Evolutionary conservation across 805 yeast genomes (phyloP), one percentile per base, ranked within the genome.

Genomic region (Torulaspora maleeae): DNA sequence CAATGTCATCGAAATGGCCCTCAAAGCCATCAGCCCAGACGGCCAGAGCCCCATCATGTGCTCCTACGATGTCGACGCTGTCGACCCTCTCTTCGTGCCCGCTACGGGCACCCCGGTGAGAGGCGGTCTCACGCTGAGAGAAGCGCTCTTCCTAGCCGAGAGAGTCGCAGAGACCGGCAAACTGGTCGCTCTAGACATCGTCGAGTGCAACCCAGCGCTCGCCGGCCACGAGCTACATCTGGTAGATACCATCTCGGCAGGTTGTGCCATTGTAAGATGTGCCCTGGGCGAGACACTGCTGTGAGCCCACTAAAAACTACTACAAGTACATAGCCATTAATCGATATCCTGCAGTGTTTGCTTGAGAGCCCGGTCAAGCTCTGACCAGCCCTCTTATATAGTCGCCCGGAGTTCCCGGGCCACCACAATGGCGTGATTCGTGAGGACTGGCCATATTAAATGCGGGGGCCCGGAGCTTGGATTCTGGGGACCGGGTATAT

Each of bases 51-150:
- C 99, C 40, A 76, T 93, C 51, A 96, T 91, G 71, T 69, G 93
- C 53, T 83, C 95, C 22, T 91, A 90, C 64, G 99, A 91, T 63
- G 97, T 91, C 36, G 99, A 91, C 68, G 97, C 97, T 35, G 83
- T 93, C 47, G 99, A 91, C 68, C 98, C 98, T 38, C 75, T 80
- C 50, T 89, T 74, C 61, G 96, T 93, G 11, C 97, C 96, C 15
- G 95, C 97, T 32, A 91, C 99, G 1, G 99, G 99, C 44, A 93
- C 99, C 1, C 91, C 97, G 35, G 99, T 91, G 12, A 82, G 95
- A 65, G 98, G 98, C 53, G 99, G 99, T 3, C 73, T 91, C 53
- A 83, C 96, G 7, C 76, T 91, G 67, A 79, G 99, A 70, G 99
- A 91, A 69, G 97, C 96, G 40, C 76, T 93, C 64, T 91, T 84